Percentiles rank a stretch among this genome's conserved stretches.
Evolutionary conservation across 352 stramenopile species (phyloP).

Genomic region (Pythium aquatile): DNA sequence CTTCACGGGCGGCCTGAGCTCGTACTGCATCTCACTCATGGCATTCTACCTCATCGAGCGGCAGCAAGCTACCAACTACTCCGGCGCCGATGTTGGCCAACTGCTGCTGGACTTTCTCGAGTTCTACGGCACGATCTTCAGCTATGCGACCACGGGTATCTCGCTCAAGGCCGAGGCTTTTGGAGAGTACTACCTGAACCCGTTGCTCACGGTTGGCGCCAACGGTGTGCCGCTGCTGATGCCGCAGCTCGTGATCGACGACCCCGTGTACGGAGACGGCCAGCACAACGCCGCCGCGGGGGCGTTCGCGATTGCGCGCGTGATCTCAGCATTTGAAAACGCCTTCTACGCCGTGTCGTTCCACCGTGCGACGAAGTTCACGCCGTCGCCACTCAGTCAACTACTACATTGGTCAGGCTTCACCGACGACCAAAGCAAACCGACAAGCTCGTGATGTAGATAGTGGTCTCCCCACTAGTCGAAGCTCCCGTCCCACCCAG

Average conservation of each 20-base stretch:
- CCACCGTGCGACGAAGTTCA: slow-evolving; percentile 72
- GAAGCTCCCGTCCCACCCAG: background rate
- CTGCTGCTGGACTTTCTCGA: slow-evolving; percentile 87
- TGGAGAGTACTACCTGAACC: slow-evolving; percentile 65
- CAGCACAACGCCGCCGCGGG: slow-evolving; percentile 79
- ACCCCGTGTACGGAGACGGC: slow-evolving; percentile 72
- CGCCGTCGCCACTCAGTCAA: slow-evolving; percentile 73
- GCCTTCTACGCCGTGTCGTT: slow-evolving; percentile 77
- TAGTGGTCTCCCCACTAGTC: background rate
- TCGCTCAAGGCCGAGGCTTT: slow-evolving; percentile 79
- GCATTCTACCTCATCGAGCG: slow-evolving; percentile 80
- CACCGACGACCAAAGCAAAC: slow-evolving; percentile 5
- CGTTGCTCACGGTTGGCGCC: slow-evolving; percentile 14
- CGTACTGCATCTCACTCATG: slow-evolving; percentile 86
- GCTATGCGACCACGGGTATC: slow-evolving; percentile 75
- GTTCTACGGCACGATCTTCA: slow-evolving; percentile 87
- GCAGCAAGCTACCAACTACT: slow-evolving; percentile 35
- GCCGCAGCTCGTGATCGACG: slow-evolving; percentile 82
- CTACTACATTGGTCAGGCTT: slow-evolving; percentile 80
- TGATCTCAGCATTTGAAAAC: slow-evolving; percentile 80
- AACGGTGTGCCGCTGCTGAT: slow-evolving; percentile 48
- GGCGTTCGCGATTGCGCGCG: slow-evolving; percentile 73
- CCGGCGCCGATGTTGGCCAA: slow-evolving; percentile 41
- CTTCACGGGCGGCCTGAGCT: slow-evolving; percentile 87
- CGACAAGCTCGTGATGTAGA: background rate